phyloP scores from a whole-genome alignment of 1,284 basidiomycete species.

The Anthracocystis panici-leucophaei region DNA sequence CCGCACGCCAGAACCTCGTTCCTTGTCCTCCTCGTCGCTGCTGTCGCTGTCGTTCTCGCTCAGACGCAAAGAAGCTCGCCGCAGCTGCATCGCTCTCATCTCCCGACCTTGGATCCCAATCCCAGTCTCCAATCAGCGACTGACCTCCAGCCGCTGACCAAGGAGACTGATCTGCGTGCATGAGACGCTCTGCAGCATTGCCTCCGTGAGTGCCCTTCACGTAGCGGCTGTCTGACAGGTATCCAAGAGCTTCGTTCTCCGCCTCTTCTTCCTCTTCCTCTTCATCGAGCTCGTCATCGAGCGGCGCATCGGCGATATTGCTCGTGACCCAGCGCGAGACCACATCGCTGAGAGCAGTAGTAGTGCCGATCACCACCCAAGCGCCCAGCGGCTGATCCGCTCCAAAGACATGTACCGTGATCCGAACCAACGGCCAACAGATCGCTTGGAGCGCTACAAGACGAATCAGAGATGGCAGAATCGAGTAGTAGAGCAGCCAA shows the following conservation, averaged over 20 bases:
- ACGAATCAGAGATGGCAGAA: conserved; percentile 82
- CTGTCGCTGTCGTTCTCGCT: conserved; percentile 34
- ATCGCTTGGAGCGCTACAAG: conserved; percentile 85
- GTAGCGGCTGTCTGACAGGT: conserved; percentile 30
- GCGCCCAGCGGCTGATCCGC: conserved; percentile 78
- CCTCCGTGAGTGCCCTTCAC: conserved; percentile 25
- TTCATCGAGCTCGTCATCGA: conserved; percentile 45
- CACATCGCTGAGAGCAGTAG: conserved; percentile 73
- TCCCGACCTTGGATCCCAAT: conserved; percentile 47
- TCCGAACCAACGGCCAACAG: conserved; percentile 85
- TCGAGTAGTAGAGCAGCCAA: conserved; percentile 84
- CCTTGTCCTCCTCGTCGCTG: conserved; percentile 46
- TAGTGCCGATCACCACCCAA: conserved; percentile 84
- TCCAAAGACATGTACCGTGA: conserved; percentile 79
- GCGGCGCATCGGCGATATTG: conserved; percentile 64
- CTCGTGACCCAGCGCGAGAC: conserved; percentile 68
- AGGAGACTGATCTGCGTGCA: conserved; percentile 16
- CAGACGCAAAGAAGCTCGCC: conserved; percentile 24
- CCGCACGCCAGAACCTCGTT: conserved; percentile 58
- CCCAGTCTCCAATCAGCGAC: conserved; percentile 20
- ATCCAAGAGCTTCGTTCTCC: conserved; percentile 24
- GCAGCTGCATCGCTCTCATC: conserved; percentile 46
- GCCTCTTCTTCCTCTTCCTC: conserved; percentile 32
- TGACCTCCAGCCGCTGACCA: conserved; percentile 5
- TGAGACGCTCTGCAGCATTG: conserved; percentile 18